phyloP scores from a whole-genome alignment of 306 rosid species.

The Fagus sylvatica region DNA sequence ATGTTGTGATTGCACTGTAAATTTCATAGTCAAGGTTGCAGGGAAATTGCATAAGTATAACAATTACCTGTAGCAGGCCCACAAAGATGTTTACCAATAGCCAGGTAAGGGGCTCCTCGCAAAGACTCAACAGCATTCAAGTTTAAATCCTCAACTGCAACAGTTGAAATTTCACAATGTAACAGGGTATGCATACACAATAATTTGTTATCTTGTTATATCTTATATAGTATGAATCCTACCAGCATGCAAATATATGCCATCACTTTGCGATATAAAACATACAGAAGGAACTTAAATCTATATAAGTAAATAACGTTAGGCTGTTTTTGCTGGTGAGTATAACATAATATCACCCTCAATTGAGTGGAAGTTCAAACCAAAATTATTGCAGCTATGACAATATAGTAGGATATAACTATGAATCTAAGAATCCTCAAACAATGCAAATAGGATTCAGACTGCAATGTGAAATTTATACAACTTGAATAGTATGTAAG shows the following conservation, averaged over 20 bases:
- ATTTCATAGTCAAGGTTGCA: constrained; percentile 7
- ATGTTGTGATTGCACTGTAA: not conserved
- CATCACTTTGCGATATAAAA: constrained; percentile 2
- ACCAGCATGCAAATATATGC: not conserved
- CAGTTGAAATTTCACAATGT: constrained; percentile 25
- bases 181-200: not conserved
- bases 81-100: constrained; percentile 92
- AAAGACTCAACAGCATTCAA: constrained; percentile 77
- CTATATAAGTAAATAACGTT: not conserved
- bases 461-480: not conserved
- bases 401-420: not conserved
- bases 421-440: not conserved
- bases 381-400: not conserved
- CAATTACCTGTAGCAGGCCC: constrained; percentile 88
- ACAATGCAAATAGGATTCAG: not conserved
- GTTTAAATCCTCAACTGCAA: constrained; percentile 90
- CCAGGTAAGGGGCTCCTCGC: constrained; percentile 67
- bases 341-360: constrained; percentile 7
- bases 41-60: not conserved
- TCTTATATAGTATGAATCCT: not conserved
- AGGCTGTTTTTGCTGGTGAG: not conserved
- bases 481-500: not conserved
- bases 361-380: not conserved
- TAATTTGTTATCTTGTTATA: not conserved
- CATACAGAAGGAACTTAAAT: not conserved